Percentiles rank a stretch among this genome's conserved stretches.
Evolutionary conservation across 805 yeast species (phyloP).

Genomic region (Trichomonascus vanleenenianus): DNA sequence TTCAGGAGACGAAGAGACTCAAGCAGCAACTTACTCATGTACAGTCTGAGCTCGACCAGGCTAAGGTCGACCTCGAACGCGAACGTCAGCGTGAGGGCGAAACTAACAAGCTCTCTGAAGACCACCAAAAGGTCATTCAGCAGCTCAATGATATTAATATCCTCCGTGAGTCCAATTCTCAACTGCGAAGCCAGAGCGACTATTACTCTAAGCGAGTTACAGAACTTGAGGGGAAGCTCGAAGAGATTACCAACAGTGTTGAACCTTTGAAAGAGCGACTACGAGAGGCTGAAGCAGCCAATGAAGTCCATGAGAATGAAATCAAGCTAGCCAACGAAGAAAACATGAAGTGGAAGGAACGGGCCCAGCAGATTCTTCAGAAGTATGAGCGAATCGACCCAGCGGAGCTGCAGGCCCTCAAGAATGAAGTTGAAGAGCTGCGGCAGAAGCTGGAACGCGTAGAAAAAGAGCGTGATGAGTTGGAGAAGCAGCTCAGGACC

Average conservation of each 20-base stretch:
- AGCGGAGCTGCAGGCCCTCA: slow-evolving; percentile 34
- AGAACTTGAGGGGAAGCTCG: slow-evolving; percentile 36
- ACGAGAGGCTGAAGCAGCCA: slow-evolving; percentile 32
- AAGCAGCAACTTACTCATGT: slow-evolving; percentile 43
- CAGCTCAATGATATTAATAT: slow-evolving; percentile 56
- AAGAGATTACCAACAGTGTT: slow-evolving; percentile 27
- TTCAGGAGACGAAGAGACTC: slow-evolving; percentile 47
- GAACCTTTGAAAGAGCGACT: slow-evolving; percentile 39
- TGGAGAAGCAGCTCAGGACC: background rate
- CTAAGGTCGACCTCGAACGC: slow-evolving; percentile 39
- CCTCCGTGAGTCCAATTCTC: slow-evolving; percentile 58
- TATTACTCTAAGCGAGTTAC: slow-evolving; percentile 26
- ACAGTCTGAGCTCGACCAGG: slow-evolving; percentile 44
- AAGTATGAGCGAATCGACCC: slow-evolving; percentile 43
- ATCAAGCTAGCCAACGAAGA: slow-evolving; percentile 44
- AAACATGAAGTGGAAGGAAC: slow-evolving; percentile 49
- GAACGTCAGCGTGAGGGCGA: slow-evolving; percentile 25
- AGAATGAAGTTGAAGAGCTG: slow-evolving; percentile 26
- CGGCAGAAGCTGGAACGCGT: slow-evolving; percentile 3
- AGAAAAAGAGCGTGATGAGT: slow-evolving; percentile 7
- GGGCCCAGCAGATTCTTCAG: slow-evolving; percentile 40
- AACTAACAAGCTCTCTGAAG: slow-evolving; percentile 20
- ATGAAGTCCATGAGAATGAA: slow-evolving; percentile 44
- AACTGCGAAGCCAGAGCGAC: slow-evolving; percentile 48
- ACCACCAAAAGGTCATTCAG: slow-evolving; percentile 40